These are phyloP conservation scores for Pulveroboletus sp. DNA, from an alignment of 768 basidiomycete species.

Conservation along the genomic window DNA sequence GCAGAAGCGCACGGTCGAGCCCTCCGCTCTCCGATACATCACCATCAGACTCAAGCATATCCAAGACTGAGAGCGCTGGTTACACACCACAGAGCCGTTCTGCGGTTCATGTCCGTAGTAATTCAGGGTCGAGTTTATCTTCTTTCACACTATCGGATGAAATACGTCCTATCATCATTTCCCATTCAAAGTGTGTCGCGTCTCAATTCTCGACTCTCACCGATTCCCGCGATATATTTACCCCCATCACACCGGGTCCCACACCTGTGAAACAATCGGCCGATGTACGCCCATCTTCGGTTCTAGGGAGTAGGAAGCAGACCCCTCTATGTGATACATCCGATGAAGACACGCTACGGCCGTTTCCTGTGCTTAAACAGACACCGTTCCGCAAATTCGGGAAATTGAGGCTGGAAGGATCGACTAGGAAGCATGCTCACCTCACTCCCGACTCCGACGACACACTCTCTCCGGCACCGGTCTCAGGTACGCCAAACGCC, in stretches of 20 bases:
- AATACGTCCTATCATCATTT: constrained; percentile 31
- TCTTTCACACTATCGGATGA: constrained; percentile 36
- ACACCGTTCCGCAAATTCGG: constrained; percentile 17
- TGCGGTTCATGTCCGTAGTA: constrained; percentile 11
- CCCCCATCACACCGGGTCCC: constrained; percentile 41
- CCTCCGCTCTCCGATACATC: constrained; percentile 10
- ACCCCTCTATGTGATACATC: constrained; percentile 24
- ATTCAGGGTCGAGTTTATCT: constrained; percentile 33
- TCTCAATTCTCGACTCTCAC: constrained; percentile 23
- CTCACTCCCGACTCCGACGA: constrained; percentile 22
- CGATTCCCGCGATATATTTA: constrained; percentile 26
- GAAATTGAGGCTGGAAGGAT: constrained; percentile 25
- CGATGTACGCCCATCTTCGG: constrained; percentile 9
- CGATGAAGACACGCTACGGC: constrained; percentile 25
- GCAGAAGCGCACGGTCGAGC: constrained; percentile 33
- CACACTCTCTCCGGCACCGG: neutral
- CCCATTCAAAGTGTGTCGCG: constrained; percentile 36
- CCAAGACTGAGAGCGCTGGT: constrained; percentile 5
- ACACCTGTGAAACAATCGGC: constrained; percentile 24
- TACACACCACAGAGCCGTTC: constrained; percentile 3
- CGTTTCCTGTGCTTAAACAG: constrained; percentile 22
- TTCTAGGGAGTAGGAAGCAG: constrained; percentile 11
- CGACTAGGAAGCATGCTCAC: constrained; percentile 14
- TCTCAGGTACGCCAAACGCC: neutral
- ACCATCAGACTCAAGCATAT: constrained; percentile 5